Conservation (phyloP, 2,329 filamentous ascomycete genomes). For the Colletotrichum sp. region DNA sequence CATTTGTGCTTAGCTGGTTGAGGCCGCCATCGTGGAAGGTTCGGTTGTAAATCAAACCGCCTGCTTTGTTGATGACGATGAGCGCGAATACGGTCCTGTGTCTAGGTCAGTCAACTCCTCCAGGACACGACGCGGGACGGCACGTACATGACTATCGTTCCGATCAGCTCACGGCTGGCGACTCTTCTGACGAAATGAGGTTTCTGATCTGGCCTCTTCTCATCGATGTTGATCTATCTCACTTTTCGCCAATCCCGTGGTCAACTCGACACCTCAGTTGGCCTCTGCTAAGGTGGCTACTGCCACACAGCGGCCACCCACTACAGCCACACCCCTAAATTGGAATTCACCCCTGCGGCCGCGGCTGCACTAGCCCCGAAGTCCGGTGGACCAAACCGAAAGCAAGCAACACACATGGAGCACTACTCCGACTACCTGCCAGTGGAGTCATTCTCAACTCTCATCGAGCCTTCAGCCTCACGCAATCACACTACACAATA, state of each 20-base stretch:
- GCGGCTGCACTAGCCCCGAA: slow-evolving; percentile 9
- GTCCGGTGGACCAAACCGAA: not conserved
- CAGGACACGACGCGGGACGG: not conserved
- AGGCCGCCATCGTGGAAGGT: slow-evolving; percentile 87
- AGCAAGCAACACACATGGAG: not conserved
- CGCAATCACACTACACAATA: not conserved
- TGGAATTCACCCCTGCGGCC: not conserved
- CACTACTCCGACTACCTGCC: not conserved
- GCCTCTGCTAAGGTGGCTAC: not conserved
- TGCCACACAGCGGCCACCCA: not conserved
- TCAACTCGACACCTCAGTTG: not conserved
- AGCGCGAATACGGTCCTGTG: slow-evolving; percentile 91
- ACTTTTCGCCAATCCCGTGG: not conserved
- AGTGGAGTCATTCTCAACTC: not conserved
- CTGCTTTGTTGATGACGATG: slow-evolving; percentile 98
- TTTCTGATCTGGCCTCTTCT: not conserved
- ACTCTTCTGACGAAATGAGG: not conserved
- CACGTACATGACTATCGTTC: slow-evolving; percentile 2
- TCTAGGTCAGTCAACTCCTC: not conserved
- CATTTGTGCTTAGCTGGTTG: slow-evolving; percentile 89
- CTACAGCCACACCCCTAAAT: slow-evolving; percentile 1
- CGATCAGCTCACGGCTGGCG: not conserved
- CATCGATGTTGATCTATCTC: not conserved
- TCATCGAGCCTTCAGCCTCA: slow-evolving; percentile 7
- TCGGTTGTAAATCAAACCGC: slow-evolving; percentile 94